phyloP scores from a whole-genome alignment of 2,329 filamentous ascomycete genomes.

The Claviceps sp. region DNA sequence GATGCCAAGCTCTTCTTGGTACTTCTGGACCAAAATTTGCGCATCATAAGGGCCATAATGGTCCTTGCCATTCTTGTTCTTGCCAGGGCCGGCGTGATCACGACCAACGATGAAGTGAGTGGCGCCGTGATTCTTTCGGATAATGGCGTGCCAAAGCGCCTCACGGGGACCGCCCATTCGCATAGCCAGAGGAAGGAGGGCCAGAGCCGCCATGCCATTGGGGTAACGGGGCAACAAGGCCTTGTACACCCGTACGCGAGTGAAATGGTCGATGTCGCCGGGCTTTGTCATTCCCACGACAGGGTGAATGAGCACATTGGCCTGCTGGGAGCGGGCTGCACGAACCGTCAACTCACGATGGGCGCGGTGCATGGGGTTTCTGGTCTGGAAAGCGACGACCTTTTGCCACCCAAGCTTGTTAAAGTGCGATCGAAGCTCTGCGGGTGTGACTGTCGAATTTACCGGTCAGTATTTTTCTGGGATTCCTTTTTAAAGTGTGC shows the following conservation, averaged over 20 bases:
- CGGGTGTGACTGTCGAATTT: slow-evolving; percentile 57
- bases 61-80: slow-evolving; percentile 93
- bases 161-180: slow-evolving; percentile 97
- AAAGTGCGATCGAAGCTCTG: slow-evolving; percentile 90
- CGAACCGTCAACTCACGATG: slow-evolving; percentile 96
- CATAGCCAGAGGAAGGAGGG: slow-evolving; percentile 92
- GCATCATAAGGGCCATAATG: slow-evolving; percentile 98
- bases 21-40: slow-evolving; percentile 91
- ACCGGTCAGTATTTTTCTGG: not conserved
- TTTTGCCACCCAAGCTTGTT: slow-evolving; percentile 98
- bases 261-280: slow-evolving; percentile 99
- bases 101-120: slow-evolving; percentile 99
- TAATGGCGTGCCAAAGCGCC: slow-evolving; percentile 99
- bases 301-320: slow-evolving; percentile 97
- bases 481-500: too few species aligned
- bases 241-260: slow-evolving; percentile 96
- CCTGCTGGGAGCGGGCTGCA: slow-evolving; percentile 86
- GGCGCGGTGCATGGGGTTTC: slow-evolving; percentile 98
- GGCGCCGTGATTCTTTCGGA: slow-evolving; percentile 98
- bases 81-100: slow-evolving; percentile 94
- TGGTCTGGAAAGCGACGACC: slow-evolving; percentile 97
- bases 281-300: slow-evolving; percentile 98
- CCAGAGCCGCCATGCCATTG: slow-evolving; percentile 96
- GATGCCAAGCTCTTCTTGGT: slow-evolving; percentile 91
- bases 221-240: slow-evolving; percentile 91